These are phyloP conservation scores for Echeveria elegans DNA, from an alignment of 164 flowering plant genomes.

Conservation along the genomic window DNA sequence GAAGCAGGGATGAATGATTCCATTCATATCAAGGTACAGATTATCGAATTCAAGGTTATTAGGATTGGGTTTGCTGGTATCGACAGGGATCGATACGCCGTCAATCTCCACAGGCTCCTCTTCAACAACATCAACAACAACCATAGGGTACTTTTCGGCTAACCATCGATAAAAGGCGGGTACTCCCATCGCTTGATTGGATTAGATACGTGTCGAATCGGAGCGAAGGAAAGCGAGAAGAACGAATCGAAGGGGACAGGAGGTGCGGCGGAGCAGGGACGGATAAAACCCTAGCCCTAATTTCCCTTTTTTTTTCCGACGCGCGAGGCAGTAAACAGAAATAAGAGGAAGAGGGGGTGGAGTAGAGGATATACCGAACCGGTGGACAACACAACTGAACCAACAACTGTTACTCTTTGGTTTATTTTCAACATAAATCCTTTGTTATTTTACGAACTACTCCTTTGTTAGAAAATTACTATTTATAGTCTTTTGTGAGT, in stretches of 20 bases:
- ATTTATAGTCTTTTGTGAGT: too few relatives aligned
- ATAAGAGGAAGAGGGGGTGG: neutral
- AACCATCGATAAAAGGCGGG: constrained; percentile 92
- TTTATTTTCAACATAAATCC: too few relatives aligned
- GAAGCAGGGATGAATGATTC: constrained; percentile 91
- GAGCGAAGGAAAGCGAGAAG: neutral
- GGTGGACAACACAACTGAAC: neutral
- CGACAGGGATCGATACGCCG: constrained; percentile 64
- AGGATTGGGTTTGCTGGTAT: constrained; percentile 82
- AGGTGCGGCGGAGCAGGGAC: constrained; percentile 7
- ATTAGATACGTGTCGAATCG: neutral
- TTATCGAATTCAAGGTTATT: constrained; percentile 76
- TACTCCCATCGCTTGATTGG: constrained; percentile 86
- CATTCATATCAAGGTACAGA: constrained; percentile 91
- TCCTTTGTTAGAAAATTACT: too few relatives aligned
- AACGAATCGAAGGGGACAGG: neutral
- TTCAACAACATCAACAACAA: constrained; percentile 67
- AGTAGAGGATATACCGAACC: constrained; percentile 4
- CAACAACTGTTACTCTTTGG: neutral
- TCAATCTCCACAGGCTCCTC: constrained; percentile 79
- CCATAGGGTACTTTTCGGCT: constrained; percentile 84
- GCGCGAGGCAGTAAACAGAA: too few relatives aligned
- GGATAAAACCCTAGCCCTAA: constrained; percentile 4
- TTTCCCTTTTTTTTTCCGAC: neutral
- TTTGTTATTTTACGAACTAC: too few relatives aligned